Conservation (phyloP, 495 filamentous ascomycete species). For the Hapsidospora chrysogenum region DNA sequence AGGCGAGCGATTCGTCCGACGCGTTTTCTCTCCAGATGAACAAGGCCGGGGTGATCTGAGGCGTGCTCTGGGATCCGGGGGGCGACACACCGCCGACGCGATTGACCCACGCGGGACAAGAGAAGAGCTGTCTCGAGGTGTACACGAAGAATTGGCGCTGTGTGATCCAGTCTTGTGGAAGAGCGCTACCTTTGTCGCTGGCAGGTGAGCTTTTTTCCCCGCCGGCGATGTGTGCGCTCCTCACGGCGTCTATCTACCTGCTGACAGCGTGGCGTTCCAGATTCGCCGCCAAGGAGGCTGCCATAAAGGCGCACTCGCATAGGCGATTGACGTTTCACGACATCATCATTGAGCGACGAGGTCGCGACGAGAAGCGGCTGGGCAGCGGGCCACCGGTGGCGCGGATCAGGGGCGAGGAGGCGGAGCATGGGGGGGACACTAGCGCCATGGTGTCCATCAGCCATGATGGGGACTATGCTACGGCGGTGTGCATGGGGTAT, state of each 20-base stretch:
- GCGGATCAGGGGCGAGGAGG: conserved; percentile 4
- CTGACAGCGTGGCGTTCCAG: conserved; percentile 37
- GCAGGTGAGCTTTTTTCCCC: too few species aligned
- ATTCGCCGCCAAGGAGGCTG: conserved; percentile 50
- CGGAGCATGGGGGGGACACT: too few species aligned
- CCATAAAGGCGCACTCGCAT: conserved; percentile 38
- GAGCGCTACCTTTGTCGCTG: conserved; percentile 26
- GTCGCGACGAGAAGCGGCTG: not conserved
- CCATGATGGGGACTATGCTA: conserved; percentile 31
- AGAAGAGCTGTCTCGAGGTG: not conserved
- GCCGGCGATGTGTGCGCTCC: too few species aligned
- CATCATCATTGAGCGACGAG: conserved; percentile 18
- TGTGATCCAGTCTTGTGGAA: conserved; percentile 7
- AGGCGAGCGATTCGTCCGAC: conserved; percentile 17
- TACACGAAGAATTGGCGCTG: not conserved
- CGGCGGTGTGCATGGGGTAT: conserved; percentile 19
- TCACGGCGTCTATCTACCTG: too few species aligned
- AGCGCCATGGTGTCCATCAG: conserved; percentile 22
- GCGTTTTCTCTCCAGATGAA: conserved; percentile 24
- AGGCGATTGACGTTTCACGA: conserved; percentile 26
- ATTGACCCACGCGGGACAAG: too few species aligned
- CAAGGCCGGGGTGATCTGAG: conserved; percentile 4
- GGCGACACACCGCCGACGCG: too few species aligned
- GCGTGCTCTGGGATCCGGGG: too few species aligned
- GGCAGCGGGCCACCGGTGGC: conserved; percentile 7